phyloP scores from a whole-genome alignment of 495 filamentous ascomycete genomes.

The Letharia lupina region DNA sequence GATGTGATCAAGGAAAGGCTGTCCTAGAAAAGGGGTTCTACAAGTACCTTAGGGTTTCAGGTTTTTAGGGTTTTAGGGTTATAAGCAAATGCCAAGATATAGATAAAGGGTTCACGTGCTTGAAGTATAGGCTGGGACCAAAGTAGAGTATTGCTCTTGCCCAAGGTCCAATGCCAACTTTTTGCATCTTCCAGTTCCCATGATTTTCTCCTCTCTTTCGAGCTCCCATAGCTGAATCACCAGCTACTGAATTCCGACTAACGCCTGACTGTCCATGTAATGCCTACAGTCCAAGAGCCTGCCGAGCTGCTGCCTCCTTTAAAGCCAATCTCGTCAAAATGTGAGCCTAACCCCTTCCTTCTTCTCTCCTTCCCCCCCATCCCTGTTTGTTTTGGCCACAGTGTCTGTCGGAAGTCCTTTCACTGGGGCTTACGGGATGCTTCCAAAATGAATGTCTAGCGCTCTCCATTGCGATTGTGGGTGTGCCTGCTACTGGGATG shows the following conservation, averaged over 20 bases:
- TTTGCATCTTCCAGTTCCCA: too few relatives aligned
- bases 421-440: neutral
- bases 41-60: too few relatives aligned
- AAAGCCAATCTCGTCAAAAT: slow-evolving; percentile 13
- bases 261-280: neutral
- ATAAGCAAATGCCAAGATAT: neutral
- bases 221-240: too few relatives aligned
- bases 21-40: too few relatives aligned
- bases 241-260: too few relatives aligned
- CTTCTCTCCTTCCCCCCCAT: neutral
- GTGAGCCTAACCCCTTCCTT: slow-evolving; percentile 5
- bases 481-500: neutral
- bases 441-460: neutral
- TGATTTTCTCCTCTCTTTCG: too few relatives aligned
- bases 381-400: neutral
- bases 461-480: neutral
- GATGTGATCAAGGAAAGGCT: too few relatives aligned
- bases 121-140: too few relatives aligned
- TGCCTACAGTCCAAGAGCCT: slow-evolving; percentile 14
- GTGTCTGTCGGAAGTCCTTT: neutral
- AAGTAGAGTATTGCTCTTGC: too few relatives aligned
- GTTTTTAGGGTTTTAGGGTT: neutral
- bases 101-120: too few relatives aligned
- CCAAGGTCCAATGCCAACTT: too few relatives aligned
- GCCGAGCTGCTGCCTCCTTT: slow-evolving; percentile 8